These are phyloP conservation scores for Suhomyces chickasaworum DNA, from an alignment of 1,139 yeast species.

Conservation along the genomic window DNA sequence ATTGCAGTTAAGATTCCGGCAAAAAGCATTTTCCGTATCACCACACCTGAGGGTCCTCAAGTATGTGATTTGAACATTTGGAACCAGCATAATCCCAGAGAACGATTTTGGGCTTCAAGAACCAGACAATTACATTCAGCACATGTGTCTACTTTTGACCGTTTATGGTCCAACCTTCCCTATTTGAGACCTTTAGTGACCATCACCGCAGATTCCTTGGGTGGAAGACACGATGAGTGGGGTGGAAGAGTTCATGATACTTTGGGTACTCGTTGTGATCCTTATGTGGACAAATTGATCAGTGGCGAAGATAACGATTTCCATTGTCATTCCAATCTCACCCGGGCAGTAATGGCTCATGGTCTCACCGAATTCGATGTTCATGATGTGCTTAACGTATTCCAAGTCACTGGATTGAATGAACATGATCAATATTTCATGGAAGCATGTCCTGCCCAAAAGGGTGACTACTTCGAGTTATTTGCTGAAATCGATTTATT, in stretches of 20 bases:
- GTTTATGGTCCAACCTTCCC: constrained; percentile 67
- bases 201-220: constrained; percentile 60
- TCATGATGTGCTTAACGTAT: constrained; percentile 69
- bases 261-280: constrained; percentile 69
- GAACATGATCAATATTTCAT: constrained; percentile 67
- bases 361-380: constrained; percentile 68
- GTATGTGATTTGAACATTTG: constrained; percentile 70
- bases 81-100: constrained; percentile 62
- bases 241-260: constrained; percentile 69
- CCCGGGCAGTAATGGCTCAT: constrained; percentile 57
- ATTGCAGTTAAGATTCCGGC: constrained; percentile 64
- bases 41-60: constrained; percentile 70
- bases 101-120: constrained; percentile 69
- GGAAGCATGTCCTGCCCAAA: constrained; percentile 67
- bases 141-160: constrained; percentile 62
- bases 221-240: constrained; percentile 61
- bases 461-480: constrained; percentile 62
- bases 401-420: constrained; percentile 69
- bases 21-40: constrained; percentile 57
- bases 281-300: constrained; percentile 63
- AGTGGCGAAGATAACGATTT: constrained; percentile 66
- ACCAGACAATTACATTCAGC: constrained; percentile 69
- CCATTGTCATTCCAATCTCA: constrained; percentile 68
- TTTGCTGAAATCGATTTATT: constrained; percentile 67
- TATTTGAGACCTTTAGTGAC: constrained; percentile 64